These are phyloP conservation scores for Colletotrichum scovillei DNA, from an alignment of 2,329 filamentous ascomycete genomes.

Conservation along the genomic window DNA sequence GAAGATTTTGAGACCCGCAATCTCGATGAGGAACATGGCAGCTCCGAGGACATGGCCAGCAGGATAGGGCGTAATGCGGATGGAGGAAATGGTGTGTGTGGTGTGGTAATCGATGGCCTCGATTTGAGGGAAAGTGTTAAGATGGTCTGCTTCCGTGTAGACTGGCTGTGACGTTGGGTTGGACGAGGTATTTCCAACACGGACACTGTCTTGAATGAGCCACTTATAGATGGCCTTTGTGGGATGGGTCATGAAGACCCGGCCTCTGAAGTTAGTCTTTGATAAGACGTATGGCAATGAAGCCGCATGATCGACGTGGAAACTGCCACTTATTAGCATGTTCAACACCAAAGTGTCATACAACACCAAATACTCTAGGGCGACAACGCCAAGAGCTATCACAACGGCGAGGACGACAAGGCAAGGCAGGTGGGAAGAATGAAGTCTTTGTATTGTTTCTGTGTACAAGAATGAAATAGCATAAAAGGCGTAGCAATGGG, in stretches of 20 bases:
- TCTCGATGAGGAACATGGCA: slow-evolving; percentile 98
- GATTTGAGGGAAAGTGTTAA: slow-evolving; percentile 92
- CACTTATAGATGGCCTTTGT: slow-evolving; percentile 99
- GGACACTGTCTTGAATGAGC: slow-evolving; percentile 96
- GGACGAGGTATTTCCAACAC: slow-evolving; percentile 80
- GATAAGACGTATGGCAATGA: slow-evolving; percentile 97
- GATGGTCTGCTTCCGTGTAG: slow-evolving; percentile 95
- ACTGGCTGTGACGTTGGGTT: slow-evolving; percentile 77
- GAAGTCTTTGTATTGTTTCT: slow-evolving; percentile 38
- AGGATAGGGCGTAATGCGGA: slow-evolving; percentile 95
- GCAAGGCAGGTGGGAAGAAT: slow-evolving; percentile 33
- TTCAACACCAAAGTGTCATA: not conserved
- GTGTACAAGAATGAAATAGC: slow-evolving; percentile 35
- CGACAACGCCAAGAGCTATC: slow-evolving; percentile 16
- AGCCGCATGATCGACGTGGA: slow-evolving; percentile 98
- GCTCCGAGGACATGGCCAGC: slow-evolving; percentile 98
- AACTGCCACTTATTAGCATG: slow-evolving; percentile 67
- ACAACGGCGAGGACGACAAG: slow-evolving; percentile 34
- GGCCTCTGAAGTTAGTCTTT: slow-evolving; percentile 96
- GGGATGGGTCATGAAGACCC: slow-evolving; percentile 99
- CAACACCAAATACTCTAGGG: slow-evolving; percentile 1
- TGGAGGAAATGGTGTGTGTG: slow-evolving; percentile 95
- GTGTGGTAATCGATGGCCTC: slow-evolving; percentile 99
- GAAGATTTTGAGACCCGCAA: slow-evolving; percentile 94
- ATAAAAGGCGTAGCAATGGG: slow-evolving; percentile 33